Evolutionary conservation across 768 basidiomycete genomes (phyloP).

Genomic region (Suillus luteus): DNA sequence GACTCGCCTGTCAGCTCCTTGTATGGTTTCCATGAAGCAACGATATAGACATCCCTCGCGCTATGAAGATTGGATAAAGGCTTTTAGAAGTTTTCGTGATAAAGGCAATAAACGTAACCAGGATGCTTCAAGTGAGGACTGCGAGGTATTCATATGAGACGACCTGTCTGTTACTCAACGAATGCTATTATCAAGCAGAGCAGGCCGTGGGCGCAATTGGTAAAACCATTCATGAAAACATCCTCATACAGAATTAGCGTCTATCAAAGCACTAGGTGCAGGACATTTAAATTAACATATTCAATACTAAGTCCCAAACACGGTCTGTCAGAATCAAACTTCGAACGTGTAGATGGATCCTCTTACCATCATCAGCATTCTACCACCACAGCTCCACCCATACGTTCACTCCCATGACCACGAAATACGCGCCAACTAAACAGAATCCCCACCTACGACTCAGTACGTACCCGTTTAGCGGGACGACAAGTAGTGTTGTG

Average conservation of each 20-base stretch:
- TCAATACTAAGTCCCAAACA: neutral
- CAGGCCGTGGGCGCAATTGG: neutral
- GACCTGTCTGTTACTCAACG: neutral
- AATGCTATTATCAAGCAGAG: neutral
- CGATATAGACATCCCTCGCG: neutral
- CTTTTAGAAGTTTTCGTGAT: neutral
- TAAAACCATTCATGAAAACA: neutral
- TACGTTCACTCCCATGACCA: conserved; percentile 79
- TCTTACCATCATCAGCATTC: neutral
- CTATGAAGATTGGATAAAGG: neutral
- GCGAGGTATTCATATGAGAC: neutral
- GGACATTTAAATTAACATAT: neutral
- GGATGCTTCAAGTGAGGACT: neutral
- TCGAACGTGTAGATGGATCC: neutral
- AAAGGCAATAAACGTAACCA: neutral
- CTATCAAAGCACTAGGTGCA: neutral
- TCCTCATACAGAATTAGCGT: neutral
- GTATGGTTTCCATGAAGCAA: neutral
- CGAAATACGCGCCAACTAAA: conserved; percentile 70
- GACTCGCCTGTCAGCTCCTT: neutral
- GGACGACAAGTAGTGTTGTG: conserved; percentile 80
- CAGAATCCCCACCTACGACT: conserved; percentile 81
- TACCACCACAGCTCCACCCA: conserved; percentile 64
- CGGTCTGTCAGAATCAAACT: neutral
- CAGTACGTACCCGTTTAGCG: conserved; percentile 80